Evolutionary conservation across 2,329 filamentous ascomycete species (phyloP), one percentile per base, ranked within the genome.

Genomic region (Verticillium klebahnii): DNA sequence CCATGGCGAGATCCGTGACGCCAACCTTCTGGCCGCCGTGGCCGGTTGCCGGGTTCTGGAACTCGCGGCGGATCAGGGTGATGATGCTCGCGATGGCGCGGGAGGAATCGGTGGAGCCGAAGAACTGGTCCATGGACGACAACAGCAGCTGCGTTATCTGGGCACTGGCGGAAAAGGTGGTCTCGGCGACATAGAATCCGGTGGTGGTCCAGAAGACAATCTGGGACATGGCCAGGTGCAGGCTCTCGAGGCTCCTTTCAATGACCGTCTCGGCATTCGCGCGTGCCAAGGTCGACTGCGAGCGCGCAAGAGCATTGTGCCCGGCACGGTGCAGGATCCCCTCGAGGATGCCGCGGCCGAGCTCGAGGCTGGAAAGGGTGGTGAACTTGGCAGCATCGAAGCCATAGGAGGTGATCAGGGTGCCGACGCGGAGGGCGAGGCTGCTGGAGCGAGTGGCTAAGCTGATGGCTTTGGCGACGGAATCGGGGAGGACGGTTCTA

Each of bases 61-160:
- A 88, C 70, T 89, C 87, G 62, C 85, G 80, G 34, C 85, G 81
- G 56, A 89, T 82, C 36, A 89, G 75, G 1, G 84, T 84, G 65
- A 89, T 81, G 68, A 90, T 89, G 69, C 85, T 87, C 2, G 86
- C 85, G 62, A 89, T 87, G 12, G 87, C 87, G 50, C 86, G 77
- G 2, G 87, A 89, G 2, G 86, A 88, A 70, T 90, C 87, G n/a
- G 87, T 89, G 2, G 85, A 87, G 15, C 87, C 87, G 32, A 89
- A 83, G 45, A 89, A 82, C 65, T 86, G 83, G 68, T 90, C 87
- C 25, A 90, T 74, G 0, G 83, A 82, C 2, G 81, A 81, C 9
- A 89, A 75, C 0, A 87, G 73, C 36, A 87, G 74, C 63, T 87
- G 84, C 0, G 85, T 85, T 6, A 85, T 71, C 58, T 86, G 81